phyloP scores from a whole-genome alignment of 73 alveolate genomes.

The Paramecium sonneborni region DNA sequence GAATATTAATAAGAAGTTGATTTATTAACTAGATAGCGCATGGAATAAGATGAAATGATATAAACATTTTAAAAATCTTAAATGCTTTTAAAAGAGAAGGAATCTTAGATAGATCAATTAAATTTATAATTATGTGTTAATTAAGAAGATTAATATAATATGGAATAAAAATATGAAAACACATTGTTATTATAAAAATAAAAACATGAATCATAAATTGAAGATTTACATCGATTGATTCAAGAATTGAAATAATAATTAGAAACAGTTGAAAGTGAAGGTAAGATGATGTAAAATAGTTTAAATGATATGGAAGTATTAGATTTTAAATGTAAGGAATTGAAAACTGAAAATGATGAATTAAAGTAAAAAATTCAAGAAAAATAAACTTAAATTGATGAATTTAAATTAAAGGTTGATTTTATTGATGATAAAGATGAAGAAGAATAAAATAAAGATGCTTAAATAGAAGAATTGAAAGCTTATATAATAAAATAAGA shows the following conservation, averaged over 20 bases:
- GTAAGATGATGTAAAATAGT: slow-evolving; percentile 15
- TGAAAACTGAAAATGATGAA: slow-evolving; percentile 1
- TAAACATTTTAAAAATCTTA: neutral
- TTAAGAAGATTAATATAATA: neutral
- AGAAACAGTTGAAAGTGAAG: slow-evolving; percentile 25
- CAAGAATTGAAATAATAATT: neutral
- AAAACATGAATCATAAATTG: neutral
- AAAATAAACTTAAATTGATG: neutral
- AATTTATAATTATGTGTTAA: neutral
- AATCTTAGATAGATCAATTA: neutral
- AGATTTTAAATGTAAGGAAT: slow-evolving; percentile 14
- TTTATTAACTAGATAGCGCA: neutral
- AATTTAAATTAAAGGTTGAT: neutral
- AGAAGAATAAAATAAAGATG: neutral
- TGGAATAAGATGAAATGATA: slow-evolving; percentile 15
- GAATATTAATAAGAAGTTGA: slow-evolving; percentile 12
- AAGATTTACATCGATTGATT: neutral
- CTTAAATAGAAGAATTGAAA: neutral
- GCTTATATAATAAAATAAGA: neutral
- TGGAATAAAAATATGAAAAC: slow-evolving; percentile 6
- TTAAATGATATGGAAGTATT: slow-evolving; percentile 20
- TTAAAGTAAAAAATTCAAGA: neutral
- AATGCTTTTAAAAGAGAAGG: neutral
- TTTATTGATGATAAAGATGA: neutral
- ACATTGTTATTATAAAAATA: neutral